Conservation (phyloP, 192 early-diverging fungal genomes). For the Obelidium mucronatum region DNA sequence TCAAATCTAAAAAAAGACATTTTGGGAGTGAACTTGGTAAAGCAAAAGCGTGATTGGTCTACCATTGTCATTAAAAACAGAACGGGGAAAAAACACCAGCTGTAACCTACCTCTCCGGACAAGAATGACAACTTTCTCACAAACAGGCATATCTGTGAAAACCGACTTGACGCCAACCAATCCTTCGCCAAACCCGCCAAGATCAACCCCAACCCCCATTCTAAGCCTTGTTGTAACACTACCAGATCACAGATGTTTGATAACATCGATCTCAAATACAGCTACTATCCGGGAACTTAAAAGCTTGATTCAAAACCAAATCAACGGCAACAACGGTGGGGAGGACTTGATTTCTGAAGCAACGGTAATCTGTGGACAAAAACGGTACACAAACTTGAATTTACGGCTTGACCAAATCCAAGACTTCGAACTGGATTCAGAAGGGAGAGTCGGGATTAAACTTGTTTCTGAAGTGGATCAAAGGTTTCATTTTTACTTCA, state of each 20-base stretch:
- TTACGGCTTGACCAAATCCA: too few species aligned
- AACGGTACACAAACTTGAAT: too few species aligned
- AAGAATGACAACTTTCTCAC: background rate
- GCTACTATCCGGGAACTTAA: background rate
- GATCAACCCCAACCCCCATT: background rate
- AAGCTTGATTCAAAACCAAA: background rate
- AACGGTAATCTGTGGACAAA: too few species aligned
- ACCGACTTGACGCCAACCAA: background rate
- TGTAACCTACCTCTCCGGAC: background rate
- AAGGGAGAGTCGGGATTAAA: too few species aligned
- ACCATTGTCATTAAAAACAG: too few species aligned
- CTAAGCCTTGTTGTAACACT: background rate
- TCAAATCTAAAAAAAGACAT: too few species aligned
- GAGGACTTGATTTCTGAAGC: too few species aligned
- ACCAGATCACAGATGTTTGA: background rate
- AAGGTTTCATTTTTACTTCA: too few species aligned
- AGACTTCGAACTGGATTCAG: too few species aligned
- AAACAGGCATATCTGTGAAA: background rate
- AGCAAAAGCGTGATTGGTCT: too few species aligned
- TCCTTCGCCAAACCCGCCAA: background rate
- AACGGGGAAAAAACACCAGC: background rate
- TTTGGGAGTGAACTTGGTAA: too few species aligned
- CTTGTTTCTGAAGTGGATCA: too few species aligned
- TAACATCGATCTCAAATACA: background rate
- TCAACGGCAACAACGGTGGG: background rate